Conservation (phyloP, 805 yeast genomes). For the Lachancea sp. region DNA sequence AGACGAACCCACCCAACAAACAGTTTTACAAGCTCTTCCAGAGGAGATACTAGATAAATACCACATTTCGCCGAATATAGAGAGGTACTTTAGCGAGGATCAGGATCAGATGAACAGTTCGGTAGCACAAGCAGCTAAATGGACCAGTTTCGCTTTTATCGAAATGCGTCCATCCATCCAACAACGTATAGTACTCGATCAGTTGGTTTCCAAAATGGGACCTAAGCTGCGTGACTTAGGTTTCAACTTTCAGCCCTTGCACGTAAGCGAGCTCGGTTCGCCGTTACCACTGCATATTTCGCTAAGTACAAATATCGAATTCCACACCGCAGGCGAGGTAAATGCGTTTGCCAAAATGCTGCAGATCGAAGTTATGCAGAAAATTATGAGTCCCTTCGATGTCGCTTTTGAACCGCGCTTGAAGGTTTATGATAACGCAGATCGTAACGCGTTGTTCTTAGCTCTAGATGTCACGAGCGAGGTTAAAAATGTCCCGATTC, state of each 20-base stretch:
- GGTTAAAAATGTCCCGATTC: neutral
- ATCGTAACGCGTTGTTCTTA: slow-evolving; percentile 5
- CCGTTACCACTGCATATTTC: slow-evolving; percentile 28
- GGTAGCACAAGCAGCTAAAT: neutral
- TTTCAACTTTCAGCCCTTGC: slow-evolving; percentile 19
- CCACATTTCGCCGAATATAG: slow-evolving; percentile 20
- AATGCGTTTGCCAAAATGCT: slow-evolving; percentile 12
- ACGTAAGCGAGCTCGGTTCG: slow-evolving; percentile 22
- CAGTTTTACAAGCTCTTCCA: slow-evolving; percentile 18
- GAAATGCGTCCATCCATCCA: slow-evolving; percentile 22
- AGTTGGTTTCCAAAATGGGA: slow-evolving; percentile 11
- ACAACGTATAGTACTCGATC: slow-evolving; percentile 15
- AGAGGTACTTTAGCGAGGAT: slow-evolving; percentile 10
- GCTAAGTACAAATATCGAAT: slow-evolving; percentile 14
- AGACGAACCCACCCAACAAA: neutral
- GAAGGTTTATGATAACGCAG: slow-evolving; percentile 7
- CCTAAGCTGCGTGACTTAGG: neutral
- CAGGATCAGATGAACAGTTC: neutral
- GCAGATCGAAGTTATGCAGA: slow-evolving; percentile 6
- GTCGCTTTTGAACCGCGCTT: slow-evolving; percentile 6
- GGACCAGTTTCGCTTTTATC: slow-evolving; percentile 19
- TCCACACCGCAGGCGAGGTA: slow-evolving; percentile 12
- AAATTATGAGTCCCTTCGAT: slow-evolving; percentile 2
- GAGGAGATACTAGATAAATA: slow-evolving; percentile 20
- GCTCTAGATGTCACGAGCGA: slow-evolving; percentile 6